Conservation (phyloP, 2,329 filamentous ascomycete species). For the Pseudogymnoascus sp. region DNA sequence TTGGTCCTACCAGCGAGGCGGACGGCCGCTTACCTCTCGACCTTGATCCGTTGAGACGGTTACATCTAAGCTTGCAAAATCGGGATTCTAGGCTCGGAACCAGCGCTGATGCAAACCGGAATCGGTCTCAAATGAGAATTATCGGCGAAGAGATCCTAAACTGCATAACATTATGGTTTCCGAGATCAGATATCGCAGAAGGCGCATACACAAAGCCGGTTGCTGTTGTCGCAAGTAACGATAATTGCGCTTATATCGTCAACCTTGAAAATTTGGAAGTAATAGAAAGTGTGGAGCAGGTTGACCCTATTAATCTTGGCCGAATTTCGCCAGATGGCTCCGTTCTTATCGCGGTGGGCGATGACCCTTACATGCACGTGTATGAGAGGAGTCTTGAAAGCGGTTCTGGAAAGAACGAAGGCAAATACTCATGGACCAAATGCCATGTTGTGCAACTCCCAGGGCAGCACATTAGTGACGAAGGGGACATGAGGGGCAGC, state of each 20-base stretch:
- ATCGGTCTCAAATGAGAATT: slow-evolving; percentile 37
- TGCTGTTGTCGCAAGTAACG: slow-evolving; percentile 82
- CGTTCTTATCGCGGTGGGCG: slow-evolving; percentile 73
- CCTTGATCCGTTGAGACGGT: slow-evolving; percentile 29
- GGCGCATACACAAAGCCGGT: slow-evolving; percentile 44
- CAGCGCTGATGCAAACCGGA: neutral
- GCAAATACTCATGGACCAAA: slow-evolving; percentile 39
- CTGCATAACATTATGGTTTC: slow-evolving; percentile 56
- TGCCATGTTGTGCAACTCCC: slow-evolving; percentile 47
- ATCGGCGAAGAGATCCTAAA: slow-evolving; percentile 55
- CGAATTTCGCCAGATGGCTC: slow-evolving; percentile 85
- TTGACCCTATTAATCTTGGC: slow-evolving; percentile 85
- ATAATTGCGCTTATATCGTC: slow-evolving; percentile 79
- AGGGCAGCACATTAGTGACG: slow-evolving; percentile 47
- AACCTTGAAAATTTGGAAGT: slow-evolving; percentile 60
- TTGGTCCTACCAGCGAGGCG: slow-evolving; percentile 26
- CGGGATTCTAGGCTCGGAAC: neutral
- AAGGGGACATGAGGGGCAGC: slow-evolving; percentile 53
- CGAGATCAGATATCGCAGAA: slow-evolving; percentile 26
- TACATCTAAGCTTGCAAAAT: slow-evolving; percentile 1
- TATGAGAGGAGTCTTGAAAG: slow-evolving; percentile 45
- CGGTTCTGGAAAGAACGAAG: slow-evolving; percentile 24
- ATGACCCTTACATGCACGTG: slow-evolving; percentile 79
- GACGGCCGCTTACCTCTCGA: slow-evolving; percentile 43
- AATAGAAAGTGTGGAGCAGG: slow-evolving; percentile 62